These are phyloP conservation scores for Mucor velutinosus DNA, from an alignment of 371 early-diverging fungal genomes.

Conservation along the genomic window DNA sequence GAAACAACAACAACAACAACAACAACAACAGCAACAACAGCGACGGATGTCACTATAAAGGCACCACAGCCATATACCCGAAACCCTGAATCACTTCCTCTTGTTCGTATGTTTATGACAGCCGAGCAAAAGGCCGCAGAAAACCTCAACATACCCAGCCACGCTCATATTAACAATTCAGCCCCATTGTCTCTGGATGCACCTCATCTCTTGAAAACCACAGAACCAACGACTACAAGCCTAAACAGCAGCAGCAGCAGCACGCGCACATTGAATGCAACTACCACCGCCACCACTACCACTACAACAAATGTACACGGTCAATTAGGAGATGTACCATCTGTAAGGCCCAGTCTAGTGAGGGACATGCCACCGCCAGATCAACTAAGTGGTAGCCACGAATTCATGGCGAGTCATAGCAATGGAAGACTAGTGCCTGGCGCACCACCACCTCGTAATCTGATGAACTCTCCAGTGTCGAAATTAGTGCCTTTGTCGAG, in stretches of 20 bases:
- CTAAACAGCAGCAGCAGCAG: neutral
- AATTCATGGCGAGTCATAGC: neutral
- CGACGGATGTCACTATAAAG: neutral
- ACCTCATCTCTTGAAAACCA: neutral
- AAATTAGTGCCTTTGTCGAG: constrained; percentile 32
- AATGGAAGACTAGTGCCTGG: constrained; percentile 15
- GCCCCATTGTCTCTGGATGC: neutral
- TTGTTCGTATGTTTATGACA: constrained; percentile 46
- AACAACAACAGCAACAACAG: neutral
- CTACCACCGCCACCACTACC: neutral
- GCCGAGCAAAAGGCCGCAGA: constrained; percentile 18
- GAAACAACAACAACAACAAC: neutral
- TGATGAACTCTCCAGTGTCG: constrained; percentile 18
- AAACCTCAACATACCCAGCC: neutral
- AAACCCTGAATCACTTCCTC: constrained; percentile 40
- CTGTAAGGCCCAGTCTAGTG: neutral
- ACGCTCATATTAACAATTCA: neutral
- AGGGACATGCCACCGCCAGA: neutral
- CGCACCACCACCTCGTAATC: constrained; percentile 3
- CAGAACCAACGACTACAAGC: neutral
- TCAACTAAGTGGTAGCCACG: neutral
- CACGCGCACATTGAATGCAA: neutral
- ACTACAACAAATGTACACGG: neutral
- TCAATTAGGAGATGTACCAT: neutral
- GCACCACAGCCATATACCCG: constrained; percentile 22